A percentile compares a stretch with the other conserved stretches of the same genome.
phyloP scores from a whole-genome alignment of 768 basidiomycete species.

The Coprinellus micaceus region DNA sequence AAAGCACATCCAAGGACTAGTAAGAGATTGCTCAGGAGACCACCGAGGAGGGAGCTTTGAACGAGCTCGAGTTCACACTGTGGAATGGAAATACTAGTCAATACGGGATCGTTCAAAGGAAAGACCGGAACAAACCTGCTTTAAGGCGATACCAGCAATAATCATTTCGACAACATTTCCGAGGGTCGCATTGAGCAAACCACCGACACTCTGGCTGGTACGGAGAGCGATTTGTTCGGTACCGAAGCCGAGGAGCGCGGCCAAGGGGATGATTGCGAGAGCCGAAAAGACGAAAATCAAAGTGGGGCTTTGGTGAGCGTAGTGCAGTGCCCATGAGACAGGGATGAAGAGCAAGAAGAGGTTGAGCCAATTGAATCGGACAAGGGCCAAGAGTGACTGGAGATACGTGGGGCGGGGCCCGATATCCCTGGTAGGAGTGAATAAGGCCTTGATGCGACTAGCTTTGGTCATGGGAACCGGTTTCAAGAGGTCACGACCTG shows the following conservation, averaged over 20 bases:
- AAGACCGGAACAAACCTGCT: conserved; percentile 22
- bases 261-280: conserved; percentile 49
- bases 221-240: conserved; percentile 51
- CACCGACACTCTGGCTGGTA: conserved; percentile 47
- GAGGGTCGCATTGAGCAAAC: conserved; percentile 50
- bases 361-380: conserved; percentile 38
- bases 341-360: conserved; percentile 47
- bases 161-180: conserved; percentile 55
- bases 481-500: not conserved
- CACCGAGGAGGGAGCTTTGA: conserved; percentile 49
- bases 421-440: conserved; percentile 27
- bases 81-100: conserved; percentile 15
- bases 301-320: conserved; percentile 41
- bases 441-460: conserved; percentile 26
- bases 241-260: conserved; percentile 47
- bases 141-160: conserved; percentile 42
- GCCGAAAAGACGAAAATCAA: conserved; percentile 46
- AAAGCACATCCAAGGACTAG: conserved; percentile 81
- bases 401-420: conserved; percentile 35
- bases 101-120: not conserved
- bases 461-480: conserved; percentile 8
- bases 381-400: conserved; percentile 27
- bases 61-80: conserved; percentile 52
- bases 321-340: conserved; percentile 47
- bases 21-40: conserved; percentile 66